A percentile compares a stretch with the other conserved stretches of the same genome.
Conservation (phyloP, 2,329 filamentous ascomycete genomes). For the Myriosclerotinia scirpicola region DNA sequence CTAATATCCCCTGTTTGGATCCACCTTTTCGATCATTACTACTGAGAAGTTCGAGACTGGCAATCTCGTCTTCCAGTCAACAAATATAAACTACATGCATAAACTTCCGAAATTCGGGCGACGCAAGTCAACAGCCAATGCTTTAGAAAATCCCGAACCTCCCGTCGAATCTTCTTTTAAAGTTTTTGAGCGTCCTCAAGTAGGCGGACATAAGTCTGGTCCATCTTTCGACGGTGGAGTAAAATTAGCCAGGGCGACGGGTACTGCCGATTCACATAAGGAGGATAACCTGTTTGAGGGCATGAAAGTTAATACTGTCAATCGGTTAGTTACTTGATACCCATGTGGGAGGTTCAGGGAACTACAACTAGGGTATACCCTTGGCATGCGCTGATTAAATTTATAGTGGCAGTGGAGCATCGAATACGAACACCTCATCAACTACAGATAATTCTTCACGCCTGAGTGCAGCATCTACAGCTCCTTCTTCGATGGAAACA, state of each 20-base stretch:
- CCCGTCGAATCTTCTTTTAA: conserved; percentile 39
- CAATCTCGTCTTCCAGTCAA: conserved; percentile 24
- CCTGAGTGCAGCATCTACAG: conserved; percentile 41
- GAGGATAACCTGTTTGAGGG: conserved; percentile 41
- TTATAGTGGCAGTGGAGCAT: conserved; percentile 41
- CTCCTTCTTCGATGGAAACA: conserved; percentile 40
- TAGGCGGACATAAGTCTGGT: conserved; percentile 23
- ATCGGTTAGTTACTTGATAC: conserved; percentile 39
- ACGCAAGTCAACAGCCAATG: conserved; percentile 41
- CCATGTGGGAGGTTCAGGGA: conserved; percentile 1
- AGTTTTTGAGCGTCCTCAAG: conserved; percentile 40
- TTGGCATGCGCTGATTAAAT: conserved; percentile 24
- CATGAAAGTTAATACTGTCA: conserved; percentile 32
- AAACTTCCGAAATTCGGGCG: conserved; percentile 42
- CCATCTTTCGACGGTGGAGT: conserved; percentile 40
- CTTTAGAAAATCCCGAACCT: conserved; percentile 34
- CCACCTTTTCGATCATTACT: conserved; percentile 8
- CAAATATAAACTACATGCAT: conserved; percentile 40
- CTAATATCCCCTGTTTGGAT: conserved; percentile 12
- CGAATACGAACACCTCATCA: conserved; percentile 41
- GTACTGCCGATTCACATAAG: conserved; percentile 33
- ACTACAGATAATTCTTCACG: conserved; percentile 42
- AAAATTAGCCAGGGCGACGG: conserved; percentile 34
- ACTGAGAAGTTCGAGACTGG: conserved; percentile 22
- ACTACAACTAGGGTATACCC: conserved; percentile 27